A percentile compares a stretch with the other conserved stretches of the same genome.
These are phyloP conservation scores for Phyllosticta ampelicida DNA, from an alignment of 2,329 filamentous ascomycete species.

Conservation along the genomic window DNA sequence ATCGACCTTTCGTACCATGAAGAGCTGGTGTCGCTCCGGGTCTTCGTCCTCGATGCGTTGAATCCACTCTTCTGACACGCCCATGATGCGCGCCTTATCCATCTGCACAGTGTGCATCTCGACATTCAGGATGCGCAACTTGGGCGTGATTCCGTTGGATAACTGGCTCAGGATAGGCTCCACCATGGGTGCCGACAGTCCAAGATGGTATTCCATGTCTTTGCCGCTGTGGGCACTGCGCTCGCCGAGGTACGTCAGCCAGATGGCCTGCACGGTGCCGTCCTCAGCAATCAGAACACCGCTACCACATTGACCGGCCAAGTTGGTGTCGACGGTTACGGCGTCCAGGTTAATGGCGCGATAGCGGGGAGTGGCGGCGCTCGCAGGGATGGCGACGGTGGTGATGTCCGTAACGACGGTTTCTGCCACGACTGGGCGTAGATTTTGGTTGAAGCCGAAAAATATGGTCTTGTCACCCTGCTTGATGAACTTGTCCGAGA, in stretches of 20 bases:
- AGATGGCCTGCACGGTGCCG: constrained; percentile 86
- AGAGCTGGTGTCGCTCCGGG: constrained; percentile 86
- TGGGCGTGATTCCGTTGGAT: constrained; percentile 65
- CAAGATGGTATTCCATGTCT: constrained; percentile 94
- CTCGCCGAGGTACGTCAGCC: constrained; percentile 95
- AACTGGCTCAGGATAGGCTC: constrained; percentile 83
- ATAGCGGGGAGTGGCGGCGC: constrained; percentile 82
- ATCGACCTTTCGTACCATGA: constrained; percentile 92
- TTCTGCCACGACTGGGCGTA: constrained; percentile 83
- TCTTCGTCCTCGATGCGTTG: constrained; percentile 80
- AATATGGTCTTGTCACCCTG: constrained; percentile 94
- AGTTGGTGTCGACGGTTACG: constrained; percentile 80
- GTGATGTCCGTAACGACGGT: constrained; percentile 96
- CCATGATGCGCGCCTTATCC: constrained; percentile 95
- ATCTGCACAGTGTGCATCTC: constrained; percentile 94
- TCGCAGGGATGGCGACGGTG: constrained; percentile 90
- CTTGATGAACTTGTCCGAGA: constrained; percentile 72
- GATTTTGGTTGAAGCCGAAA: constrained; percentile 95
- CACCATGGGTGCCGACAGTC: constrained; percentile 77
- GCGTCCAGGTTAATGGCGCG: constrained; percentile 87
- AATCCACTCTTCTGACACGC: constrained; percentile 93
- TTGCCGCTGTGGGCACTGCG: constrained; percentile 66
- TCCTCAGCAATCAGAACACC: constrained; percentile 85
- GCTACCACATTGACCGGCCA: constrained; percentile 81
- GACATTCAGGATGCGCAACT: constrained; percentile 81